These are phyloP conservation scores for Pleoardoris graminearum DNA, from an alignment of 2,329 filamentous ascomycete species.

Conservation along the genomic window DNA sequence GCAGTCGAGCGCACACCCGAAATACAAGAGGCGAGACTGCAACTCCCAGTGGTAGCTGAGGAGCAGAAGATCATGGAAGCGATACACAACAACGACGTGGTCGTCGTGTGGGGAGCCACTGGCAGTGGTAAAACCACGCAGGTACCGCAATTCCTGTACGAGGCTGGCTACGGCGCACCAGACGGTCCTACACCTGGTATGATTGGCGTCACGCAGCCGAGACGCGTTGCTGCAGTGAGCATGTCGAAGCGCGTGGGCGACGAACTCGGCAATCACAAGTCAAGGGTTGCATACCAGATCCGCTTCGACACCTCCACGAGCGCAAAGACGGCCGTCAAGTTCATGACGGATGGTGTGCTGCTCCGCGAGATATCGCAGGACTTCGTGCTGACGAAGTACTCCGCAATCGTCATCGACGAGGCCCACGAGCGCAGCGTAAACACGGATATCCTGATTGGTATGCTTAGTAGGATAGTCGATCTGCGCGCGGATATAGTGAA, in stretches of 20 bases:
- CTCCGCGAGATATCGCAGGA: slow-evolving; percentile 90
- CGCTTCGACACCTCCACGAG: slow-evolving; percentile 86
- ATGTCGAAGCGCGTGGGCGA: slow-evolving; percentile 91
- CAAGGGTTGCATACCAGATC: slow-evolving; percentile 84
- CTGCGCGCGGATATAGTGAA: slow-evolving; percentile 73
- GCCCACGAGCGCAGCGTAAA: slow-evolving; percentile 97
- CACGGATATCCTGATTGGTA: slow-evolving; percentile 96
- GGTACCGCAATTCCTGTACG: slow-evolving; percentile 92
- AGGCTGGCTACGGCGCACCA: slow-evolving; percentile 84
- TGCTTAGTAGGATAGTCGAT: slow-evolving; percentile 90
- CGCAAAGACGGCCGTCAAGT: slow-evolving; percentile 86
- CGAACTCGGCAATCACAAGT: slow-evolving; percentile 77
- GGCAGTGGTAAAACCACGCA: slow-evolving; percentile 98
- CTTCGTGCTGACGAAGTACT: slow-evolving; percentile 86
- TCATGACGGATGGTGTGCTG: slow-evolving; percentile 98
- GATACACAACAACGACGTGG: slow-evolving; percentile 85
- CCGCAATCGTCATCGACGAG: slow-evolving; percentile 91
- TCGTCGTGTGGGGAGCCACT: slow-evolving; percentile 91
- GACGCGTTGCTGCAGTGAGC: slow-evolving; percentile 92
- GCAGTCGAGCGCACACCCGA: slow-evolving; percentile 69
- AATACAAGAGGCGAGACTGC: slow-evolving; percentile 76
- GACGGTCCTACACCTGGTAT: slow-evolving; percentile 82
- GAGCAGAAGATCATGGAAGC: slow-evolving; percentile 99
- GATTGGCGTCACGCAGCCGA: slow-evolving; percentile 93
- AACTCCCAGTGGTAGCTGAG: slow-evolving; percentile 87